phyloP scores from a whole-genome alignment of 2,329 filamentous ascomycete species.

The Neofusicoccum sp. region DNA sequence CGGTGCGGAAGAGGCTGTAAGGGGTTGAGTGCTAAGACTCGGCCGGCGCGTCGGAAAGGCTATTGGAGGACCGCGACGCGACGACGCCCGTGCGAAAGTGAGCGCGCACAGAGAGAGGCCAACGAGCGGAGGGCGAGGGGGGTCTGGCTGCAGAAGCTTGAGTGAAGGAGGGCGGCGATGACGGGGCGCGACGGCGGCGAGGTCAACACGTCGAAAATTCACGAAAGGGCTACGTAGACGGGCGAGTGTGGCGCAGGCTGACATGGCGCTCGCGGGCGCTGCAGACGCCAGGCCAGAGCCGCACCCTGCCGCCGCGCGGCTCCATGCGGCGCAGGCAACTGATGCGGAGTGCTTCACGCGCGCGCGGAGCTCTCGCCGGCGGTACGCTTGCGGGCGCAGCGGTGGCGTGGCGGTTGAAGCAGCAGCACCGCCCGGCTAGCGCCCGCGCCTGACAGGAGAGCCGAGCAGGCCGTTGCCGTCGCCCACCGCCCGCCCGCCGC shows the following conservation, averaged over 20 bases:
- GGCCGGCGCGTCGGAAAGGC: constrained; percentile 2
- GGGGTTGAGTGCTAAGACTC: constrained; percentile 13
- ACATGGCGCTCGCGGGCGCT: too few species aligned
- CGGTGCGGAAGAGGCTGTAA: constrained; percentile 10
- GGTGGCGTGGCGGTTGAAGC: background rate
- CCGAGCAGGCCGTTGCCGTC: background rate
- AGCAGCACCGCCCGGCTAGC: too few species aligned
- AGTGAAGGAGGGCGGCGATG: background rate
- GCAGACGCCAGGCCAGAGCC: background rate
- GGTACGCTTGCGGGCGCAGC: background rate
- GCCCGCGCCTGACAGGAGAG: constrained; percentile 2
- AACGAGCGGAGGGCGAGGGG: background rate
- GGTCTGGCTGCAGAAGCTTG: background rate
- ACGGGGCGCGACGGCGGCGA: too few species aligned
- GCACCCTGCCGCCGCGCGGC: background rate
- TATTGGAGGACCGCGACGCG: constrained; percentile 3
- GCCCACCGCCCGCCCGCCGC: background rate
- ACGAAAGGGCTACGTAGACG: constrained; percentile 5
- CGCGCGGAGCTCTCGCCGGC: background rate
- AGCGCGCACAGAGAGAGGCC: background rate
- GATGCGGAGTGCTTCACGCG: too few species aligned
- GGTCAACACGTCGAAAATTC: background rate
- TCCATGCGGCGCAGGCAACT: too few species aligned
- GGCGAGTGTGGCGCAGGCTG: constrained; percentile 10
- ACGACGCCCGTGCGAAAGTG: background rate